Base-by-base conservation (phyloP, 805 yeast species). In the Saccharomycopsis sp. region DNA sequence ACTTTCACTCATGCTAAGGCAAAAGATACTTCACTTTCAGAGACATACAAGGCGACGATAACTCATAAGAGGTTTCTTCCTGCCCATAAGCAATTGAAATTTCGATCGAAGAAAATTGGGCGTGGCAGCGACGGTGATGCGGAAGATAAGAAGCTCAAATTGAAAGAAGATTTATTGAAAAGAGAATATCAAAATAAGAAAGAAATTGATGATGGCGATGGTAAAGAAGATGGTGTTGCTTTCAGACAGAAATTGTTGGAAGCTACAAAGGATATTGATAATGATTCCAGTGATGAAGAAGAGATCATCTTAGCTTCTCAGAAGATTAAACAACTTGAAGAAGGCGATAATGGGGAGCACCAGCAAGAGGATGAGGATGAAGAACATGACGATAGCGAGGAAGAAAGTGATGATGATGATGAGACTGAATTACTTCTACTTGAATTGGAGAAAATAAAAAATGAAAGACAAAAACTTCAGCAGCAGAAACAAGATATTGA, bases 1-100 rank as follows among this genome's bases (percentile, higher is more conserved):
- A 50, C 53, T 2, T 47, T 47, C 28, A 41, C 47, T 11, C 51
- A 48, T 14, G 53, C 53, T 4, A 47, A 47, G 28, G 53, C 51
- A 4, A 50, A 50, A 32, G 47, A 47, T 20, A 22, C 41, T 13
- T 40, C 51, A 11, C 20, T 47, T 7, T 34, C 49, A 2, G 32
- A 34, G 24, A 41, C 38, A 4, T 50, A 50, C 19, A 32, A 41
- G 35, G 43, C 53, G 3, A 23, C 47, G 5, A 3, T 42, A n/a
- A 38, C 44, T 11, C 53, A 50, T 23, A 47, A 50, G 31, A 38
- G 53, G 13, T 34, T 38, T 16, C 24, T 50, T 14, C 47, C 53
- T 4, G 49, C 44, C 6, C 51, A 50, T 24, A 50, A 46, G 3
- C 40, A 44, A 22, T 26, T 50, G 14, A 50, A 50, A 27, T 47